A percentile compares a stretch with the other conserved stretches of the same genome.
Evolutionary conservation across 2,329 filamentous ascomycete species (phyloP).

Genomic region (Zymoseptoria tritici): DNA sequence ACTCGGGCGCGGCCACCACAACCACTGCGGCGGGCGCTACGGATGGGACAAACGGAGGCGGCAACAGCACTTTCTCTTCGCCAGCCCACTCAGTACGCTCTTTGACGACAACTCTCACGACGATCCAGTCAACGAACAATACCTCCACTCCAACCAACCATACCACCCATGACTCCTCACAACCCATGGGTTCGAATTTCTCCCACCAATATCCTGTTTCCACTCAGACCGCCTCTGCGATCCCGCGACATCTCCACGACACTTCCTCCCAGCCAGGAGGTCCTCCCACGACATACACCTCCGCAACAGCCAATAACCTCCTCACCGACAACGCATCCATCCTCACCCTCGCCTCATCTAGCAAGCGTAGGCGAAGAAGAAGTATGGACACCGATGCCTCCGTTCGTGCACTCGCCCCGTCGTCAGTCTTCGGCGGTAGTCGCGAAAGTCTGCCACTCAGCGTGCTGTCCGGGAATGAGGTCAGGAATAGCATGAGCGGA

Average conservation of each 20-base stretch:
- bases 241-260: conserved; percentile 60
- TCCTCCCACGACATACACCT: conserved; percentile 52
- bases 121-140: conserved; percentile 66
- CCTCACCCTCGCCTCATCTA: conserved; percentile 74
- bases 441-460: conserved; percentile 73
- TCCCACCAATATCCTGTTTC: conserved; percentile 51
- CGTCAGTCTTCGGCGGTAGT: conserved; percentile 73
- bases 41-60: conserved; percentile 55
- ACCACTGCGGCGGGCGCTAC: conserved; percentile 60
- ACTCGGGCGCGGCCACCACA: conserved; percentile 74
- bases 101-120: conserved; percentile 75
- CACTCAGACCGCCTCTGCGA: conserved; percentile 59
- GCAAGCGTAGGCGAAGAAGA: conserved; percentile 62
- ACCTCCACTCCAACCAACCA: conserved; percentile 18
- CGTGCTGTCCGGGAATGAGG: conserved; percentile 65
- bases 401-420: conserved; percentile 74
- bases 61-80: conserved; percentile 68
- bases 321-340: conserved; percentile 82
- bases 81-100: conserved; percentile 74
- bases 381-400: conserved; percentile 82
- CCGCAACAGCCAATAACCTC: conserved; percentile 74
- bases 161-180: conserved; percentile 23
- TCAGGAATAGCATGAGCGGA: conserved; percentile 46
- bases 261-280: conserved; percentile 39
- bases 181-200: conserved; percentile 42